A percentile compares a stretch with the other conserved stretches of the same genome.
phyloP scores from a whole-genome alignment of 176 grass and related monocot genomes.

The Phoenix roebelenii region DNA sequence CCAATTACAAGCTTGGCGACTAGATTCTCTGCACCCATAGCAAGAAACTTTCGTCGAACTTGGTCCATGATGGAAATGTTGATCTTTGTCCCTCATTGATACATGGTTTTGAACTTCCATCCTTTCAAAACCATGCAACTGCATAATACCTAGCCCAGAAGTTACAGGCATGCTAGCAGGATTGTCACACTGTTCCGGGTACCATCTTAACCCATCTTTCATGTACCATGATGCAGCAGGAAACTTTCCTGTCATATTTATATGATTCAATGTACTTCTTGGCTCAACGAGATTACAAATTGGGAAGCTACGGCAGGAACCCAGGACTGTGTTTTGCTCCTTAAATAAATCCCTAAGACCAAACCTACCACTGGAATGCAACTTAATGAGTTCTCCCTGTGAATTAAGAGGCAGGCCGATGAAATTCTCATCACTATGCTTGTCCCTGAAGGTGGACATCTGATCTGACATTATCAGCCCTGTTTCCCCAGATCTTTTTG shows the following conservation, averaged over 20 bases:
- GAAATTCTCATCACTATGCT: background rate
- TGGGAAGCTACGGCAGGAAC: background rate
- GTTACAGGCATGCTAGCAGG: background rate
- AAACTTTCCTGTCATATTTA: background rate
- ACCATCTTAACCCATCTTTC: background rate
- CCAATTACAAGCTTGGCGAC: no score
- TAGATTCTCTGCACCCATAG: background rate
- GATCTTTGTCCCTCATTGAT: background rate
- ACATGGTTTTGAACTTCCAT: background rate
- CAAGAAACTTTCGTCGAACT: background rate
- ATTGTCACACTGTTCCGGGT: background rate
- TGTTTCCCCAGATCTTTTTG: background rate
- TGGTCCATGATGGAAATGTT: background rate
- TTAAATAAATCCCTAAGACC: background rate
- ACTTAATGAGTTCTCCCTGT: background rate
- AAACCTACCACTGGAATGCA: background rate
- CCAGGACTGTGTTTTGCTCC: background rate
- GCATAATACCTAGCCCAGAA: background rate
- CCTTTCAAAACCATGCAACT: background rate
- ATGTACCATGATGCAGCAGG: background rate
- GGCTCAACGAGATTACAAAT: background rate
- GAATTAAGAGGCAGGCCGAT: background rate
- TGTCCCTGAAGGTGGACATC: background rate
- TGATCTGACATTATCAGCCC: background rate
- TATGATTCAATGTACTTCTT: background rate